phyloP scores from a whole-genome alignment of 352 stramenopile species.

The Thalassiosira delicatula region DNA sequence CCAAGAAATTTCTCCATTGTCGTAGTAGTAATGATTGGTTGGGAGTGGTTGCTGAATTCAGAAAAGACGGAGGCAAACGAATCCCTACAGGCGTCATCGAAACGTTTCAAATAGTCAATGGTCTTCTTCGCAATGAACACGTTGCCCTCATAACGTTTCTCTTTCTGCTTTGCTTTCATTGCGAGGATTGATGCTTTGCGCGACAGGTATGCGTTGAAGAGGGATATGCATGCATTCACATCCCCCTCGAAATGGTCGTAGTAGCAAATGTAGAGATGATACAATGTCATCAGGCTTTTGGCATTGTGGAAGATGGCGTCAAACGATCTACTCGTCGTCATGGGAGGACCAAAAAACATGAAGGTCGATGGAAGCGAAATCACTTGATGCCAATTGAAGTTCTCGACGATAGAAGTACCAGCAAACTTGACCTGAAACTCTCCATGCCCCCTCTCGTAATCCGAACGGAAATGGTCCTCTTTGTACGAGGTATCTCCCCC shows the following conservation, averaged over 20 bases:
- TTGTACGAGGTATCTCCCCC: neutral
- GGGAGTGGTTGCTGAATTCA: neutral
- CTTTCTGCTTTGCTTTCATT: too few species aligned
- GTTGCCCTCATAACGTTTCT: too few species aligned
- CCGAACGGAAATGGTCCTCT: neutral
- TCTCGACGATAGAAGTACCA: neutral
- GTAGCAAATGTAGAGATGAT: neutral
- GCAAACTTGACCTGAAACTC: neutral
- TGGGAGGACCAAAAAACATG: slow-evolving; percentile 15
- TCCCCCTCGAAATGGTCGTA: too few species aligned
- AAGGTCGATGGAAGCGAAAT: neutral
- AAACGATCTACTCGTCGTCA: neutral
- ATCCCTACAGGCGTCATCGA: neutral
- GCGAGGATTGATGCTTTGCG: neutral
- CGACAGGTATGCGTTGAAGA: neutral
- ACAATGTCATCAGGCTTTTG: neutral
- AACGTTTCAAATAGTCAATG: slow-evolving; percentile 1
- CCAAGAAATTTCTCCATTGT: neutral
- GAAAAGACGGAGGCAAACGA: neutral
- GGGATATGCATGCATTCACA: neutral
- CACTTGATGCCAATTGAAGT: neutral
- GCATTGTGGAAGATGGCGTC: neutral
- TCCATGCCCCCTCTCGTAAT: neutral
- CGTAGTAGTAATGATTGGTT: neutral
- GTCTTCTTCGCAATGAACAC: neutral